Evolutionary conservation across 257 asterid genomes (phyloP), one percentile per base, ranked within the genome.

Genomic region (Salvia hispanica): DNA sequence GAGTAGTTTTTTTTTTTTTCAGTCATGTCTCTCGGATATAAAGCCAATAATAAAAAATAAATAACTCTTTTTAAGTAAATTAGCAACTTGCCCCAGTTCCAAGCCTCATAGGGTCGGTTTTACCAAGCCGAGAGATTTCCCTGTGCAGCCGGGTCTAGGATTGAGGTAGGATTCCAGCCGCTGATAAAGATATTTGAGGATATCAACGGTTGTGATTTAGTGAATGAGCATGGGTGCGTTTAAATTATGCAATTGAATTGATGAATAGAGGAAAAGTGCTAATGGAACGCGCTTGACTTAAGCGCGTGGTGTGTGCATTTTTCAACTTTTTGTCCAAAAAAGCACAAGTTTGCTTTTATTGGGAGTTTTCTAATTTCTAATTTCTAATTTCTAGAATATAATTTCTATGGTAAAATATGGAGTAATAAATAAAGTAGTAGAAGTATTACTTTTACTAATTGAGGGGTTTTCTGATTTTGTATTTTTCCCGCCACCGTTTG

Each of bases 11-110:
- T 44, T 45, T 60, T 6, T 44, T 72, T 50, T 62, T 70, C 77
- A 74, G 79, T 72, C 81, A 66, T 7, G 54, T 55, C 75, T 50
- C 71, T 64, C 70, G 66, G 81, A 72, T 82, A 67, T 52, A 42
- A 79, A 69, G 72, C 70, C 72, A 76, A 14, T 40, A 40, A 40
- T 7, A 1, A 40, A 40, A 51, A 36, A 37, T 36, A 69, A 55
- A 4, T n/a, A 58, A 34, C 42, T 42, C 58, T 21, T 66, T 66
- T 40, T n/a, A 43, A 54, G 33, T 50, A 43, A 69, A 72, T 46
- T 18, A 44, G 6, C 0, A 3, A 54, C 15, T 36, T 53, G 78
- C 25, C 62, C 45, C 62, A 56, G 57, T 1, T 3, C 73, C 70
- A 72, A 61, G 54, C 59, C 81, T 76, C 5, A 28, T 6, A 65